Evolutionary conservation across 495 filamentous ascomycete species (phyloP), one percentile per base, ranked within the genome.

Genomic region (Darksidea phi): DNA sequence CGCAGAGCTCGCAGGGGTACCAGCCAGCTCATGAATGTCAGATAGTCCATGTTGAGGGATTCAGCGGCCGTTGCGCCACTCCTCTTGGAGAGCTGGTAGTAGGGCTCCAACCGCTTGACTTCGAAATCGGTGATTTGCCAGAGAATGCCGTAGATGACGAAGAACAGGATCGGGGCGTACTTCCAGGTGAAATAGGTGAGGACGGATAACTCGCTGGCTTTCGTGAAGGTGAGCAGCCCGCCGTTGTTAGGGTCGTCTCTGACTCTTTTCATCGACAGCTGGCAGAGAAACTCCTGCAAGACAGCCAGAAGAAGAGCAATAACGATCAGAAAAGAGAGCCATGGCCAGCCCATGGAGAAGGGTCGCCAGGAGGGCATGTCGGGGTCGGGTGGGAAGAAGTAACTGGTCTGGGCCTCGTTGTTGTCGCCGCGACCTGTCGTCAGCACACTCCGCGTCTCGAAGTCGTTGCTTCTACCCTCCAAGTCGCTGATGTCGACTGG

Each of bases 41-140:
- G 78, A 61, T 90, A 89, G 74, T 90, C 86, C 48, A 89, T 81
- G 62, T 88, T 89, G 59, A 90, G 78, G 5, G 82, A 85, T 63
- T 88, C 82, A 4, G 79, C 80, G 1, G 87, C 87, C 2, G 84
- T 71, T 0, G 86, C 83, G 15, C 87, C 87, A 0, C 59, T 66
- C 41, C 78, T 76, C 59, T 82, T 84, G 7, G 86, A 88, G 37
- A 91, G 74, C 66, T 90, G 88, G 58, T 87, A 90, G 62, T 84
- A 90, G 0, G 87, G 82, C 67, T 91, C 88, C 7, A 89, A 71
- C 6, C 88, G 84, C 72, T 84, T 86, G 12, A 90, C 82, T 59
- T 90, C 87, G 51, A 87, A 86, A 73, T 89, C 87, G 46, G 84
- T 82, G 45, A 86, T 77, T 70, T 89, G 86, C 86, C 87, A 90